Evolutionary conservation across 495 filamentous ascomycete species (phyloP), one percentile per base, ranked within the genome.

Genomic region (Podospora appendiculata): DNA sequence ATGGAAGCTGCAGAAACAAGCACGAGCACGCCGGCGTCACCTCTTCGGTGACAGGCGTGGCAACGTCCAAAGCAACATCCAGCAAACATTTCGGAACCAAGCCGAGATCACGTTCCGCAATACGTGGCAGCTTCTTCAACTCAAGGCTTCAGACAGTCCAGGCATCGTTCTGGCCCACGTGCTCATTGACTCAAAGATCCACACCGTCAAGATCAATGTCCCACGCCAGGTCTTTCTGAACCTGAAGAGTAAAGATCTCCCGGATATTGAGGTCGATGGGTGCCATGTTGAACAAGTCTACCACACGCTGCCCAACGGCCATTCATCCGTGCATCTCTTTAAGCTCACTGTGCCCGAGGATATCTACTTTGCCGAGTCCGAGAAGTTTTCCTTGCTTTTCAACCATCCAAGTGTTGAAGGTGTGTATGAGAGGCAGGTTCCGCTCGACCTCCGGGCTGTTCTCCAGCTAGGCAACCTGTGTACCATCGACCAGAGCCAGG

Each of bases 1-100:
- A 66, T 99, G 93, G 93, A 96, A 90, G 70, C 87, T 99, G 32
- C 93, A 99, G 65, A 94, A 89, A 61, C 88, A 95, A 67, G 91
- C 93, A 40, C 81, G 92, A 40, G 78, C 85, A 59, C 86, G 93
- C 10, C 80, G 93, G 43, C 81, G 91, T 41, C 93, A 99, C 62
- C 75, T 97, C 4, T 99, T 97, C 60, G 93, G 93, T 34, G 92
- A 99, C 56, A 69, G 71, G 14, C 84, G 87, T 44, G 79, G 77
- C 10, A 83, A 80, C 55, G 73, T 79, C 42, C 76, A 82, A 17
- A 88, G 87, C 65, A 84, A 85, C 17, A 83, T 98, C 60, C 87
- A 92, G 51, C 84, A 83, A 53, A 87, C 87, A 52, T 96, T 99
- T 75, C 79, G 89, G 53, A 92, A 89, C 54, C 89, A 95, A 65